Evolutionary conservation across 2,329 filamentous ascomycete genomes (phyloP), one percentile per base, ranked within the genome.

Genomic region (Ilyonectria mors-panacis): DNA sequence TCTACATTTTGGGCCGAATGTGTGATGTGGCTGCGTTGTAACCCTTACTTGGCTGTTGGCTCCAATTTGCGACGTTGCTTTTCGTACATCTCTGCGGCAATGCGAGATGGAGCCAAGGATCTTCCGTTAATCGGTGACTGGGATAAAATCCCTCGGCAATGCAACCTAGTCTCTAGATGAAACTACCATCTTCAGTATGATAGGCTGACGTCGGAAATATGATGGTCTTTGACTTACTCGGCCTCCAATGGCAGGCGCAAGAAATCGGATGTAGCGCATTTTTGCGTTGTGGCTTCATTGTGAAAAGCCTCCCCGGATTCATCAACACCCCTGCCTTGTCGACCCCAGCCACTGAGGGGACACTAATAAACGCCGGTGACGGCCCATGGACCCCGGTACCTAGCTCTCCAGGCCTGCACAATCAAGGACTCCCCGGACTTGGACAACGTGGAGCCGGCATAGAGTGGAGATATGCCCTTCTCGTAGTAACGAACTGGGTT

Each of bases 261-360:
- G 39, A 42, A 3, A 42, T 5, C 15, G 8, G 17, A 7, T n/a
- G 39, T 8, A 42, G 39, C 39, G 15, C 39, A n/a, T 42, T 42
- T 42, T 42, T 42, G 15, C 39, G 39, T n/a, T 42, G 39, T 42
- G 17, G 39, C 39, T 42, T 42, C 39, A 42, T 42, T n/a, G 15
- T n/a, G 15, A n/a, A 42, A 45, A 19, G 13, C 42, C 42, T 45
- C 42, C 44, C 44, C 44, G 44, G 44, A 45, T 45, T 45, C 44
- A 45, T 21, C n/a, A 23, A 23, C 19, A 10, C 44, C 44, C 44
- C 44, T 45, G 19, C 10, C 3, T 26, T 26, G 15, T 42, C n/a
- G 3, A 42, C 17, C 15, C 15, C 15, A 42, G 39, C 39, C 39
- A 42, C 39, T 42, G 39, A 42, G n/a, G 15, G 13, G 15, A 42